These are phyloP conservation scores for Lachnellula subtilissima DNA, from an alignment of 2,329 filamentous ascomycete species.

Conservation along the genomic window DNA sequence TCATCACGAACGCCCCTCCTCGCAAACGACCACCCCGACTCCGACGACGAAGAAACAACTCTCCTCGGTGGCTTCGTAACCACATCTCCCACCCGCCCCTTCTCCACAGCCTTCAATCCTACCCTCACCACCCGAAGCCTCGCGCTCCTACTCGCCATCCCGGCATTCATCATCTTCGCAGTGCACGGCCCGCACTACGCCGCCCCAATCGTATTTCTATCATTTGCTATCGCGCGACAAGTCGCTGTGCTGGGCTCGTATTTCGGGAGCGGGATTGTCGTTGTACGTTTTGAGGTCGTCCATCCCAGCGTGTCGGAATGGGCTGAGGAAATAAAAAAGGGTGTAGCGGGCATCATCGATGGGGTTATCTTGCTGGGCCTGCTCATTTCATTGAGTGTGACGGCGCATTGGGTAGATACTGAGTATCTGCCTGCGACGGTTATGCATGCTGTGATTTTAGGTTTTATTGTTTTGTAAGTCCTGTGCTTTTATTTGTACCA, in stretches of 20 bases:
- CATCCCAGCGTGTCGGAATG: constrained; percentile 13
- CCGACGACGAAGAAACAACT: constrained; percentile 9
- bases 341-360: constrained; percentile 7
- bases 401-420: constrained; percentile 10
- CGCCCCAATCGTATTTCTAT: constrained; percentile 15
- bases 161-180: constrained; percentile 20
- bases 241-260: constrained; percentile 12
- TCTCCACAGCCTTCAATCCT: constrained; percentile 14
- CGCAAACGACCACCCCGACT: constrained; percentile 5
- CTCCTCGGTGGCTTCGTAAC: constrained; percentile 12
- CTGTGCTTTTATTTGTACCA: neutral
- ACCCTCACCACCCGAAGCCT: constrained; percentile 10
- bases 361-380: constrained; percentile 14
- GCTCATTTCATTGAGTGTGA: constrained; percentile 12
- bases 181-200: constrained; percentile 7
- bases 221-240: constrained; percentile 19
- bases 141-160: constrained; percentile 13
- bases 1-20: constrained; percentile 16
- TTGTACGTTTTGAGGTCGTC: constrained; percentile 18
- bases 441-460: constrained; percentile 11
- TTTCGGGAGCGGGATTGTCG: constrained; percentile 14
- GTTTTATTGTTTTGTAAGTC: constrained; percentile 18
- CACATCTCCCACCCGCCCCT: constrained; percentile 15
- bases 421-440: neutral
- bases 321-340: constrained; percentile 14